Base-by-base conservation (phyloP, 768 basidiomycete genomes). In the Lentinus tigrinus region DNA sequence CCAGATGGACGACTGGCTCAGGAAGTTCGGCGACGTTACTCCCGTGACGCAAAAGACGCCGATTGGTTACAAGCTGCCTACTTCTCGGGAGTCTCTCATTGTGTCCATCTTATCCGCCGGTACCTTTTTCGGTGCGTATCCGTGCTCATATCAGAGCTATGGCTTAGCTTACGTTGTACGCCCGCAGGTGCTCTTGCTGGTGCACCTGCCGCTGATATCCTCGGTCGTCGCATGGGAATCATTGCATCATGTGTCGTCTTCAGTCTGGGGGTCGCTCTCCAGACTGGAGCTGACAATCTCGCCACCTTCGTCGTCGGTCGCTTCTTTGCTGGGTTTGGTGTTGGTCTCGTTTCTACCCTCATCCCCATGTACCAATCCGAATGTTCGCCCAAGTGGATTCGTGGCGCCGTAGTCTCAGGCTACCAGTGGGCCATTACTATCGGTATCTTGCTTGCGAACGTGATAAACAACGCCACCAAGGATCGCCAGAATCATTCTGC, bases 321-420 rank as follows among this genome's bases (percentile, higher is more conserved):
- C 73, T 76, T 89, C 48, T 74, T 89, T 51, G 90, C 89, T 39
- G 91, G 91, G 65, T 66, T 89, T 53, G 89, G 89, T 70, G 88
- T 93, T 61, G 83, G 91, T 58, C 77, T 90, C 67, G 82, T 91
- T 28, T 90, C 88, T 11, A 80, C 78, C 61, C 74, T 89, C 64
- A 73, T 81, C 65, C 78, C 80, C 50, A 74, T 82, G 68, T 82
- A 82, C 69, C 80, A 80, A 71, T 78, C 77, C 42, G 81, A 82
- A 63, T 76, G 79, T 48, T 72, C 84, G 21, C 88, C 89, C 13
- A 85, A 85, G 72, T 83, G 82, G 79, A 81, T 64, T 26, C 58
- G 63, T 39, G 63, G 63, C 39, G 58, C 67, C n/a, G 57, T 69
- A 47, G 68, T 63, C 37, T 59, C 67, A 8, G 61, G 68, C 36